Percentiles rank a stretch among this genome's conserved stretches.
Conservation (phyloP, 2,329 filamentous ascomycete species). For the Fusarium sterilihyphosum region DNA sequence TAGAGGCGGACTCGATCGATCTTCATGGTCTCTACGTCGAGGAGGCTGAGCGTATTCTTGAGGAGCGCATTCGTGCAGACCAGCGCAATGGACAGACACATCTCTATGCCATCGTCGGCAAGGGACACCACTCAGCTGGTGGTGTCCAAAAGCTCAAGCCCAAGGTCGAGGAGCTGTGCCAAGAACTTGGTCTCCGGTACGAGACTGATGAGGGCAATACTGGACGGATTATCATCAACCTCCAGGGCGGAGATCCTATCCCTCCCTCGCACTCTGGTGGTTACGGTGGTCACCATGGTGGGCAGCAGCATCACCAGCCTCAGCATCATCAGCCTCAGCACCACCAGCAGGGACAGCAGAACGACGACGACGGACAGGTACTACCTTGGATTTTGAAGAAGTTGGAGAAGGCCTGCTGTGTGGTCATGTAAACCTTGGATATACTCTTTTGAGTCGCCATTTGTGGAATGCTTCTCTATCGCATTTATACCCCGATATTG, state of each 20-base stretch:
- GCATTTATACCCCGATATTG: conserved; percentile 9
- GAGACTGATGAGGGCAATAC: conserved; percentile 90
- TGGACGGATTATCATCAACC: conserved; percentile 87
- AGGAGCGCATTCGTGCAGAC: conserved; percentile 84
- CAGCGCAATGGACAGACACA: conserved; percentile 78
- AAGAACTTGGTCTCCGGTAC: conserved; percentile 83
- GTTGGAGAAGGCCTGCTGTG: conserved; percentile 76
- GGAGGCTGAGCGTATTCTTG: conserved; percentile 91
- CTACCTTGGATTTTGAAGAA: conserved; percentile 70
- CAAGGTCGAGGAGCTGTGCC: conserved; percentile 88
- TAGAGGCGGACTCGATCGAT: conserved; percentile 86
- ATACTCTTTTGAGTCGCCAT: conserved; percentile 6
- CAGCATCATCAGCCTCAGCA: conserved; percentile 57
- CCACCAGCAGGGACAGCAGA: conserved; percentile 56
- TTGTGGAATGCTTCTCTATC: conserved; percentile 6
- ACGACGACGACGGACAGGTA: conserved; percentile 67
- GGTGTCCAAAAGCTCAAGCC: conserved; percentile 96
- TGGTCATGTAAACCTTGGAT: conserved; percentile 70
- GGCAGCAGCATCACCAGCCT: conserved; percentile 56
- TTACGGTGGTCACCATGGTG: conserved; percentile 54
- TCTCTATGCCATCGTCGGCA: conserved; percentile 95
- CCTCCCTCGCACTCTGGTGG: conserved; percentile 54
- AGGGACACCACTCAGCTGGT: conserved; percentile 85
- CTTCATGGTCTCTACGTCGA: conserved; percentile 95
- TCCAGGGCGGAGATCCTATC: conserved; percentile 75